These are phyloP conservation scores for Trichophyton rubrum DNA, from an alignment of 2,329 filamentous ascomycete genomes.

Conservation along the genomic window DNA sequence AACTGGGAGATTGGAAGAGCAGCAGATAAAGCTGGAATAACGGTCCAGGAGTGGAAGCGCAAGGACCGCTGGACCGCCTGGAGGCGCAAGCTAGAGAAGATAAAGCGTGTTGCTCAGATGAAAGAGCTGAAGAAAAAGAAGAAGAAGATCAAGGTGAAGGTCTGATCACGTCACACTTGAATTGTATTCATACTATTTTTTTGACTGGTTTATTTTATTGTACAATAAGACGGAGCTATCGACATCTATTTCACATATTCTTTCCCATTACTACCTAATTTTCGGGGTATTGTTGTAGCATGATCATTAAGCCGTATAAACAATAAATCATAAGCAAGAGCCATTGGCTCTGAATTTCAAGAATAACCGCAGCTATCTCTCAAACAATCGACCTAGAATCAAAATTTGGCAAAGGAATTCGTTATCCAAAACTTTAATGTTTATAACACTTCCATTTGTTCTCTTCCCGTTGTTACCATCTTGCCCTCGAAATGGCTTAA, in stretches of 20 bases:
- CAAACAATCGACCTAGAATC: conserved; percentile 68
- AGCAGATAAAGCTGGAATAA: conserved; percentile 47
- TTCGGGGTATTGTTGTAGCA: background rate
- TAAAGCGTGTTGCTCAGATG: conserved; percentile 41
- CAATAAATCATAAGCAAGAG: background rate
- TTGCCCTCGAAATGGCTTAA: conserved; percentile 35
- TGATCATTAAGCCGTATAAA: background rate
- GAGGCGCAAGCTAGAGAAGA: conserved; percentile 45
- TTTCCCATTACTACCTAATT: background rate
- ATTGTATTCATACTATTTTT: background rate
- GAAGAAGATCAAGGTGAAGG: conserved; percentile 23
- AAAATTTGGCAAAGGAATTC: conserved; percentile 88
- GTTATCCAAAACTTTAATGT: conserved; percentile 59
- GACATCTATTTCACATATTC: background rate
- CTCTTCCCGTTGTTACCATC: conserved; percentile 25
- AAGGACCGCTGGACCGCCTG: conserved; percentile 53
- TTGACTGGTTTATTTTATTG: background rate
- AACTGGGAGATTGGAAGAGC: conserved; percentile 57
- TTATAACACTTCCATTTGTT: conserved; percentile 34
- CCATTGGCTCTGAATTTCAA: background rate
- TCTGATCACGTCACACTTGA: background rate
- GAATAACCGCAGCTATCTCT: conserved; percentile 30
- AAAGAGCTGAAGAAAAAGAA: conserved; percentile 38
- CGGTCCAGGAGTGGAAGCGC: conserved; percentile 43
- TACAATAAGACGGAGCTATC: conserved; percentile 1